Conservation (phyloP, 371 early-diverging fungal species). For the Mucor velutinosus region DNA sequence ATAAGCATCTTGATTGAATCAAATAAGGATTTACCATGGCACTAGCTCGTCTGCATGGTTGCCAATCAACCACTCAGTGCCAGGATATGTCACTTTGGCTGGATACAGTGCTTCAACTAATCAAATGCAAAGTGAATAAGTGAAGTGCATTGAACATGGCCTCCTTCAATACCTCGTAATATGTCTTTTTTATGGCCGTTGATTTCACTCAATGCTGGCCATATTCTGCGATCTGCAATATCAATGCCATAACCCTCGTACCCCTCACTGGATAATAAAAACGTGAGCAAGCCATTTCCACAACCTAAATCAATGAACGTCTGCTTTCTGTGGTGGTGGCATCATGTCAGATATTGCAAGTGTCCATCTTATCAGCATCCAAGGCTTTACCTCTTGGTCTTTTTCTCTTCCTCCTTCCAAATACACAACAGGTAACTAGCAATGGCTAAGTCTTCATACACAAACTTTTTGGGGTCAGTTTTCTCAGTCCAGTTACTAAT, state of each 20-base stretch:
- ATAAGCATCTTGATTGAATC: not conserved
- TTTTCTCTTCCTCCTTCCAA: constrained; percentile 62
- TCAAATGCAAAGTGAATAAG: not conserved
- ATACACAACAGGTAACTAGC: constrained; percentile 79
- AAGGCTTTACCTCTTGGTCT: constrained; percentile 12
- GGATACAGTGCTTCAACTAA: constrained; percentile 69
- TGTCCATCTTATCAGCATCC: not conserved
- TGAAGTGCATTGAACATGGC: not conserved
- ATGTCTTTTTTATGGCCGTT: constrained; percentile 20
- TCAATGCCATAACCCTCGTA: constrained; percentile 83
- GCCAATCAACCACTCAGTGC: constrained; percentile 84
- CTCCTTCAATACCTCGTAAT: constrained; percentile 34
- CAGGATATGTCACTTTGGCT: constrained; percentile 42
- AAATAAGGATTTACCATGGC: constrained; percentile 65
- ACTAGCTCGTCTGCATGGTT: constrained; percentile 93
- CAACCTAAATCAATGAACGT: constrained; percentile 90
- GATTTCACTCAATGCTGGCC: constrained; percentile 52
- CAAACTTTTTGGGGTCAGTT: constrained; percentile 84
- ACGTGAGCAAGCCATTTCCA: constrained; percentile 89
- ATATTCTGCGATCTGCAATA: constrained; percentile 76
- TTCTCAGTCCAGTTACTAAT: constrained; percentile 72
- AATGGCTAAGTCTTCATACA: constrained; percentile 87
- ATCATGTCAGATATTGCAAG: not conserved
- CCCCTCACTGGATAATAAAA: constrained; percentile 79
- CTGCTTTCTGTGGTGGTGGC: constrained; percentile 32